Conservation (phyloP, 1,284 basidiomycete species). For the Tilletia setariae region DNA sequence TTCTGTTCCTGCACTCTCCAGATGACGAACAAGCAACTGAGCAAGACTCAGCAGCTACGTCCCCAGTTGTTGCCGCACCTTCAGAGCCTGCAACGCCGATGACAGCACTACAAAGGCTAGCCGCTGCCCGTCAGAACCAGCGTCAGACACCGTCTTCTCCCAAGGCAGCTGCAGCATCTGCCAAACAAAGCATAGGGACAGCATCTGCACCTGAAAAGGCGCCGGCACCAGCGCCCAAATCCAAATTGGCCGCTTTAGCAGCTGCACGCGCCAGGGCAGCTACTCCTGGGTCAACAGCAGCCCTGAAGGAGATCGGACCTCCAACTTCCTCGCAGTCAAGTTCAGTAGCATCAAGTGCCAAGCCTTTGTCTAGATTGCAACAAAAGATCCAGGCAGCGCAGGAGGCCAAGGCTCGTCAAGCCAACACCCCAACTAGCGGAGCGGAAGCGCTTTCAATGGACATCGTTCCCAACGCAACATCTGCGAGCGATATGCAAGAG, state of each 20-base stretch:
- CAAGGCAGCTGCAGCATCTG: constrained; percentile 19
- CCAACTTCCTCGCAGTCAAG: background rate
- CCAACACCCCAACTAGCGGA: no score
- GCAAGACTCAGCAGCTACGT: background rate
- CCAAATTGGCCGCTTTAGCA: constrained; percentile 69
- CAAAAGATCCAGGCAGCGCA: constrained; percentile 56
- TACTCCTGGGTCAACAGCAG: constrained; percentile 61
- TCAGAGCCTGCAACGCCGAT: constrained; percentile 21
- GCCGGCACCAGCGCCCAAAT: constrained; percentile 59
- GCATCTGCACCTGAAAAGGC: constrained; percentile 56
- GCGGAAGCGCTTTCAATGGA: no score
- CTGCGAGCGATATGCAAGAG: no score
- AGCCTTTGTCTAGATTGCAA: constrained; percentile 61
- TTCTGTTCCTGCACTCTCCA: constrained; percentile 63
- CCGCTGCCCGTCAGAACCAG: constrained; percentile 31
- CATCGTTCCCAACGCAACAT: no score
- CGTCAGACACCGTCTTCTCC: constrained; percentile 22
- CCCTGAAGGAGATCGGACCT: constrained; percentile 52
- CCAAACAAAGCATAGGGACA: constrained; percentile 57
- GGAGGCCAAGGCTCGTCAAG: constrained; percentile 10
- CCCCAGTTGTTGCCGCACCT: background rate
- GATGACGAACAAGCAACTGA: background rate
- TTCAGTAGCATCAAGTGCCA: constrained; percentile 22
- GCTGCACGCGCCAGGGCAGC: constrained; percentile 61
- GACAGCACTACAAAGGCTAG: constrained; percentile 31